Base-by-base conservation (phyloP, 352 stramenopile species). In the Phytophthora colocasiae region DNA sequence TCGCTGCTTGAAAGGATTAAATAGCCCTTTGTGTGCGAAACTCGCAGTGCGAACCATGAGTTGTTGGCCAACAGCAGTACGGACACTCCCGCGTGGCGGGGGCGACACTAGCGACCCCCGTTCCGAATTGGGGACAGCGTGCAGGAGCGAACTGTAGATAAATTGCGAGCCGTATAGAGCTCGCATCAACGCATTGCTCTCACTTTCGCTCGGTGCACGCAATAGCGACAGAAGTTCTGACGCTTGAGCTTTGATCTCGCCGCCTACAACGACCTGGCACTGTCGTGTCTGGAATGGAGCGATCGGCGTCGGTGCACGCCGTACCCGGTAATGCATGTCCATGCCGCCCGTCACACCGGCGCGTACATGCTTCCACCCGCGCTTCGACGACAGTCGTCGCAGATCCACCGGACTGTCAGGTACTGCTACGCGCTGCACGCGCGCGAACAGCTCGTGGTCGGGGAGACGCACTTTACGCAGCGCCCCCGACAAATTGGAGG, bases 111-210 rank as follows among this genome's bases (percentile, higher is more conserved):
- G 29, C n/a, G 29, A 56, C 5, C 58, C 48, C 8, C 45, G 47
- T n/a, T 68, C 62, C 12, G 55, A 41, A 41, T 26, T 67, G 2
- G 45, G 43, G 6, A 79, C 22, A 1, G 67, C n/a, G 51, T 79
- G 73, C 27, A 79, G 12, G 2, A 81, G 39, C 26, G 73, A 81
- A 19, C 69, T 75, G 55, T 79, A 81, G 66, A 81, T 81, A 45
- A 74, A 73, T 1, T 68, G 50, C 31, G 66, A 66, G n/a, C 63
- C 57, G 34, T 66, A 77, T 1, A 71, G 24, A 4, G 66, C 73
- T 6, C 61, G 63, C n/a, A 78, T 41, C 2, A 77, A 34, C 6
- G 62, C 54, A 36, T 81, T 81, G 51, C 69, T 75, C 44, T 78
- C 73, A n/a, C 63, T 79, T 44, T 81, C 73, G 1, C 49, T 73